Conservation (phyloP, 2,329 filamentous ascomycete genomes). For the Aspergillus awamori region DNA sequence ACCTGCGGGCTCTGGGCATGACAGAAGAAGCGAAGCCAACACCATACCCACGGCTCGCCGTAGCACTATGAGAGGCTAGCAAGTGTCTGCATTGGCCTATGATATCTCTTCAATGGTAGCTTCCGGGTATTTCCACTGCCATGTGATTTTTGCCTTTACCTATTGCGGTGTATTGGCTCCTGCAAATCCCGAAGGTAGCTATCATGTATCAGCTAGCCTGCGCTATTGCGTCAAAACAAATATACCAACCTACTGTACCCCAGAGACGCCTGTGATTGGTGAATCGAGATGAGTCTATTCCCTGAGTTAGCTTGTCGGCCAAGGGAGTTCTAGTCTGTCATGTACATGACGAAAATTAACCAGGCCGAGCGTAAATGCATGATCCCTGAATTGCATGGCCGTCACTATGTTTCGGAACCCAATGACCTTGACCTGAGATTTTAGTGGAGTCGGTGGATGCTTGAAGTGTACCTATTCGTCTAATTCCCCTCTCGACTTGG, state of each 20-base stretch:
- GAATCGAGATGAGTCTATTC: not conserved
- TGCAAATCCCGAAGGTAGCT: not conserved
- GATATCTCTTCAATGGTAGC: not conserved
- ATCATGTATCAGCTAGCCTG: not conserved
- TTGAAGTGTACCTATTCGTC: not conserved
- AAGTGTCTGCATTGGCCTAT: slow-evolving; percentile 5
- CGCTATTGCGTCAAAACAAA: slow-evolving; percentile 3
- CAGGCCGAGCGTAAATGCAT: slow-evolving; percentile 4
- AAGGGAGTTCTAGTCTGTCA: not conserved
- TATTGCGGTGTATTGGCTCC: not conserved
- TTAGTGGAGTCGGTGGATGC: not conserved
- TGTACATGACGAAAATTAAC: not conserved
- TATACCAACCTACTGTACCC: not conserved
- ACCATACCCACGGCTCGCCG: not conserved
- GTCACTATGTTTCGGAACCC: slow-evolving; percentile 3
- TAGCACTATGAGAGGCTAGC: not conserved
- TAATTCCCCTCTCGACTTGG: not conserved
- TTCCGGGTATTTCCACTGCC: slow-evolving; percentile 3
- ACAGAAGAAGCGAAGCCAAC: not conserved
- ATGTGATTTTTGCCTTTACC: slow-evolving; percentile 4
- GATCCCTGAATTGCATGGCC: not conserved
- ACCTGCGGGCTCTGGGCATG: slow-evolving; percentile 1
- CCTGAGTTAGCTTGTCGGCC: not conserved
- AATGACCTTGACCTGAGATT: not conserved
- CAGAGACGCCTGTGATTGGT: not conserved